A percentile compares a stretch with the other conserved stretches of the same genome.
phyloP scores from a whole-genome alignment of 495 filamentous ascomycete genomes.

The Cenococcum geophilum region DNA sequence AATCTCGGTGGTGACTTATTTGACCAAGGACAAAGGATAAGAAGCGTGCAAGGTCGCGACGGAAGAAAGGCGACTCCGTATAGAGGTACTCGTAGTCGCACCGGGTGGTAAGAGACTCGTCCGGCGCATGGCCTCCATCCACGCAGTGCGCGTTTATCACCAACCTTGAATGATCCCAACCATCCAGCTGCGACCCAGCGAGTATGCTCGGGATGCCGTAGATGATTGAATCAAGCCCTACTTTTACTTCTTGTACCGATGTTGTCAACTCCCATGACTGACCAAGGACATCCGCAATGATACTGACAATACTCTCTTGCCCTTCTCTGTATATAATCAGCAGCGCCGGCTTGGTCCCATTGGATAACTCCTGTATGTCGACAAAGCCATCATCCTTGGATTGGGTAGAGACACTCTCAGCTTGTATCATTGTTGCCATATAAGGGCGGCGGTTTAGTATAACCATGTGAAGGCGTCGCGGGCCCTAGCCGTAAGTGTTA shows the following conservation, averaged over 20 bases:
- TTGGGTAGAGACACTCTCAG: constrained; percentile 16
- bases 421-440: constrained; percentile 33
- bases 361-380: constrained; percentile 34
- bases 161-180: constrained; percentile 23
- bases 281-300: constrained; percentile 39
- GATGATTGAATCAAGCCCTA: constrained; percentile 25
- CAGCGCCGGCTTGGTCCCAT: constrained; percentile 30
- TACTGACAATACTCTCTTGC: constrained; percentile 34
- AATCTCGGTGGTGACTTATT: constrained; percentile 62
- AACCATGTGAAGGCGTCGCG: neutral
- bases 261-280: constrained; percentile 30
- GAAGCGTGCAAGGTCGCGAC: constrained; percentile 71
- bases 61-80: constrained; percentile 60
- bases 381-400: constrained; percentile 30
- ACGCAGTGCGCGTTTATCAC: constrained; percentile 70
- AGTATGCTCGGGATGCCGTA: constrained; percentile 28
- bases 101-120: constrained; percentile 53
- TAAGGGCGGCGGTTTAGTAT: constrained; percentile 8
- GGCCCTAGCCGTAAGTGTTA: constrained; percentile 33
- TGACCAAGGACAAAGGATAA: constrained; percentile 71
- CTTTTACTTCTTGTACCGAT: constrained; percentile 25
- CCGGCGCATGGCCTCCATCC: constrained; percentile 59
- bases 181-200: constrained; percentile 18
- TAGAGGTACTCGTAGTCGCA: constrained; percentile 84
- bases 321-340: constrained; percentile 35